Base-by-base conservation (phyloP, 139 green algal genomes). In the Auxenochlorella pyrenoidosa region DNA sequence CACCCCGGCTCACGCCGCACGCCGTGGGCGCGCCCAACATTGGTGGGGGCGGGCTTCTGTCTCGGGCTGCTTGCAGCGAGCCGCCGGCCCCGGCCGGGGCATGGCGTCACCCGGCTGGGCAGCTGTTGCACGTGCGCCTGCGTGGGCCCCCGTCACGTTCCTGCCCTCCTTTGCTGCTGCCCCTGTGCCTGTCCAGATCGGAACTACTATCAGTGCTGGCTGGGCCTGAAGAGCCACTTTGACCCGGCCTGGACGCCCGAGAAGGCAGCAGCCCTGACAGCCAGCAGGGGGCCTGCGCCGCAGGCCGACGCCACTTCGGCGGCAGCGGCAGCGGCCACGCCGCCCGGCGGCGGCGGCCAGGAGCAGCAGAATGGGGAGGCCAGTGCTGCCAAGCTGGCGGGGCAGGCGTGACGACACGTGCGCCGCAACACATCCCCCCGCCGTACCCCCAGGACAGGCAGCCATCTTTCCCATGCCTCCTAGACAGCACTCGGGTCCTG, bases 151-250 rank as follows among this genome's bases (percentile, higher is more conserved):
- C 47, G 28, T 5, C 10, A 4, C 28, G 13, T 30, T 38, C 6
- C 22, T 54, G 19, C 16, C 4, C 19, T n/a, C 16, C 10, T 2
- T n/a, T 38, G 0, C 40, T 30, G n/a, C n/a, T n/a, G n/a, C n/a
- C n/a, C n/a, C n/a, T n/a, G 40, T 58, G 40, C 58, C 28, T 40
- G 4, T 63, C 22, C 38, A 85, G 96, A 99, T 86, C 80, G 90
- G 0, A 87, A 95, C 76, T 99, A 99, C 82, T 97, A 97, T 87
- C 91, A 93, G 78, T 91, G 88, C 84, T 91, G 88, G 85, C 24
- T 93, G 87, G 93, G 93, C 0, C 83, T 95, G 13, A 92, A 92
- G 85, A 91, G 86, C 71, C 93, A 95, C 83, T 95, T 95, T 65
- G 85, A 94, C 75, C 87, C 89, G n/a, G 83, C 59, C 51, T 79